These are phyloP conservation scores for Exserohilum rostratum DNA, from an alignment of 2,329 filamentous ascomycete genomes.

Conservation along the genomic window DNA sequence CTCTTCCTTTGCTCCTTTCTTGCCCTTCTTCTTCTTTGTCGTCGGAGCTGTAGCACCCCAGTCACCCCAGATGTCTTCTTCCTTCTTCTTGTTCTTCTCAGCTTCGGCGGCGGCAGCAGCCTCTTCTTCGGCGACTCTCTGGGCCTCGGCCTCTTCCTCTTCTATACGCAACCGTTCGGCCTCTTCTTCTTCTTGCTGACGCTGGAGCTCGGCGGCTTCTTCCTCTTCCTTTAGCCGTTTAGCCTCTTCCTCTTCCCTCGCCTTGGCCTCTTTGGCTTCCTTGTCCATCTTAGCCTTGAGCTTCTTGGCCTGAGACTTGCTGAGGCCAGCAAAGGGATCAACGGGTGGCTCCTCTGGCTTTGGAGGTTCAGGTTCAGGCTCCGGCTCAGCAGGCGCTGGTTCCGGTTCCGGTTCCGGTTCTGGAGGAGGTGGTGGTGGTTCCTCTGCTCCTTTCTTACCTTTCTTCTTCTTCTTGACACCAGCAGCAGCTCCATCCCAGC, in stretches of 20 bases:
- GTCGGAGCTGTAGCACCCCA: constrained; percentile 37
- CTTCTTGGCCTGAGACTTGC: constrained; percentile 39
- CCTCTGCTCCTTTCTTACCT: constrained; percentile 32
- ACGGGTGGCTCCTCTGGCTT: constrained; percentile 48
- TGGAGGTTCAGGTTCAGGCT: constrained; percentile 43
- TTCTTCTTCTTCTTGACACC: constrained; percentile 40
- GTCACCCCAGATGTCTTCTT: constrained; percentile 45
- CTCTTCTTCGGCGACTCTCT: constrained; percentile 33
- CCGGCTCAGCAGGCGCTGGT: constrained; percentile 10
- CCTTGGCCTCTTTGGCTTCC: constrained; percentile 27
- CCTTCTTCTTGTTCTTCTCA: constrained; percentile 38
- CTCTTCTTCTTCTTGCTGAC: constrained; percentile 34
- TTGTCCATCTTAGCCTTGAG: constrained; percentile 46
- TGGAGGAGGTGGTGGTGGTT: constrained; percentile 25
- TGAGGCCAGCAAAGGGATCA: constrained; percentile 39
- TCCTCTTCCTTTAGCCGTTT: constrained; percentile 29
- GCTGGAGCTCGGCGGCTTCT: constrained; percentile 27
- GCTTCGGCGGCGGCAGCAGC: constrained; percentile 30
- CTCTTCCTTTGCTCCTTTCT: constrained; percentile 37
- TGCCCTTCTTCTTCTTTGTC: constrained; percentile 40
- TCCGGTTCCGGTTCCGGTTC: constrained; percentile 13
- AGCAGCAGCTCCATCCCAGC: constrained; percentile 24
- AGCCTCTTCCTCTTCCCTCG: constrained; percentile 27
- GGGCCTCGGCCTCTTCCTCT: constrained; percentile 34
- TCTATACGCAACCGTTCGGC: constrained; percentile 33